phyloP scores from a whole-genome alignment of 2,329 filamentous ascomycete genomes.

The Sclerotinia borealis region DNA sequence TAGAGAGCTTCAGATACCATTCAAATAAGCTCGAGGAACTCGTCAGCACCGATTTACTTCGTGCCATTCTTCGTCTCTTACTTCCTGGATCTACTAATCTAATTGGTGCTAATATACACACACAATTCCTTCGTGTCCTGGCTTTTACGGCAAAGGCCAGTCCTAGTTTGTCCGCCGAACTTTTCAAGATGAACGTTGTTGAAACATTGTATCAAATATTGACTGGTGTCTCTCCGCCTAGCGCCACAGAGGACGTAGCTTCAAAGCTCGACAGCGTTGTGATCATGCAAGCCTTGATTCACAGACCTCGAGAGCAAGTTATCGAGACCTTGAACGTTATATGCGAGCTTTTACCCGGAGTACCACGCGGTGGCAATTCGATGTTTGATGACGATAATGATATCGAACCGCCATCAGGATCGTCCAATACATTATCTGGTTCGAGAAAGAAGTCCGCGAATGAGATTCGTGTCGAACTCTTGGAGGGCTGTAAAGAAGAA shows the following conservation, averaged over 20 bases:
- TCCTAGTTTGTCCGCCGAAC: slow-evolving; percentile 76
- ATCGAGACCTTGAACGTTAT: slow-evolving; percentile 97
- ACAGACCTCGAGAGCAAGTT: slow-evolving; percentile 90
- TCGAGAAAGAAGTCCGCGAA: slow-evolving; percentile 54
- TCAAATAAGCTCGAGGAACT: slow-evolving; percentile 85
- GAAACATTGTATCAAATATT: slow-evolving; percentile 97
- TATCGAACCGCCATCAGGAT: slow-evolving; percentile 34
- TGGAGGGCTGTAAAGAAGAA: slow-evolving; percentile 77
- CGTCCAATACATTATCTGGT: slow-evolving; percentile 38
- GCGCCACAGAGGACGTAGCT: slow-evolving; percentile 67
- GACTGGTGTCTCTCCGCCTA: slow-evolving; percentile 88
- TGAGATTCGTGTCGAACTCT: slow-evolving; percentile 73
- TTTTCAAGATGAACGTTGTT: slow-evolving; percentile 94
- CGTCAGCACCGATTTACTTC: slow-evolving; percentile 80
- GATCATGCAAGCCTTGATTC: slow-evolving; percentile 97
- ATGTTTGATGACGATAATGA: slow-evolving; percentile 42
- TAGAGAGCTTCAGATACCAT: slow-evolving; percentile 92
- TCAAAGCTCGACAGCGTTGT: slow-evolving; percentile 92
- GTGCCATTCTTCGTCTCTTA: slow-evolving; percentile 77
- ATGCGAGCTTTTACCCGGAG: slow-evolving; percentile 80
- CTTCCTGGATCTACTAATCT: slow-evolving; percentile 93
- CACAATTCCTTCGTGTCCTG: slow-evolving; percentile 87
- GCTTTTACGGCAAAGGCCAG: slow-evolving; percentile 88
- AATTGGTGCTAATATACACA: slow-evolving; percentile 90
- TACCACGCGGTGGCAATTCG: slow-evolving; percentile 51